A percentile compares a stretch with the other conserved stretches of the same genome.
Evolutionary conservation across 2,329 filamentous ascomycete species (phyloP).

Genomic region (Paraconiothyrium brasiliense): DNA sequence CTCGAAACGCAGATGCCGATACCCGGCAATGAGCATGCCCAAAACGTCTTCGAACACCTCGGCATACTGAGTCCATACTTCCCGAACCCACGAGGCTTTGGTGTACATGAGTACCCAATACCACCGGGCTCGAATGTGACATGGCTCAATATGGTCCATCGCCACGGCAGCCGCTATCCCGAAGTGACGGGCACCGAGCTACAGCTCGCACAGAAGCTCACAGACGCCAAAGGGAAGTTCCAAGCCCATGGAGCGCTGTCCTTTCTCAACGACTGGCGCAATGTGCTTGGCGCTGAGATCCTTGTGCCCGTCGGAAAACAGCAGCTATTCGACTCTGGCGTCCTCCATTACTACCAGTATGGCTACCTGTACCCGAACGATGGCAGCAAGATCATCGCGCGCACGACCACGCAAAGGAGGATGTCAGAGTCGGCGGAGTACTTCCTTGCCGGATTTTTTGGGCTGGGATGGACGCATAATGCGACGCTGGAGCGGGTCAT

Average conservation of each 20-base stretch:
- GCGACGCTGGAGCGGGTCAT: conserved; percentile 77
- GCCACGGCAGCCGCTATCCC: conserved; percentile 79
- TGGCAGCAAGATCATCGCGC: conserved; percentile 74
- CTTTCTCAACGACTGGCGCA: conserved; percentile 76
- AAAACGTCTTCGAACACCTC: conserved; percentile 76
- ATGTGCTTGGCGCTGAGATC: conserved; percentile 74
- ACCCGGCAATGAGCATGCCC: conserved; percentile 64
- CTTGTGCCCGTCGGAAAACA: conserved; percentile 77
- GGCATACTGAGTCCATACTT: conserved; percentile 76
- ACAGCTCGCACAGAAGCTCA: conserved; percentile 66
- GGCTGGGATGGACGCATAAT: conserved; percentile 76
- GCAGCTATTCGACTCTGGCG: conserved; percentile 75
- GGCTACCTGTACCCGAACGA: conserved; percentile 73
- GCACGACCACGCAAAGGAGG: conserved; percentile 78
- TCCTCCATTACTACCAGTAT: conserved; percentile 78
- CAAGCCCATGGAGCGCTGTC: conserved; percentile 67
- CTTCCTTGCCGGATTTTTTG: conserved; percentile 82
- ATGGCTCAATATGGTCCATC: conserved; percentile 76
- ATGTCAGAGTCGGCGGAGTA: conserved; percentile 82
- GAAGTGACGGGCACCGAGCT: conserved; percentile 62
- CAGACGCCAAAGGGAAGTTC: conserved; percentile 63
- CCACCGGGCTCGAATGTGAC: conserved; percentile 73
- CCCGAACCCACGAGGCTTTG: conserved; percentile 74
- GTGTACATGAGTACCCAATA: conserved; percentile 75
- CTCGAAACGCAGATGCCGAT: conserved; percentile 77